Evolutionary conservation across 331 rosid genomes (phyloP).

Genomic region (Spiraea crenata): DNA sequence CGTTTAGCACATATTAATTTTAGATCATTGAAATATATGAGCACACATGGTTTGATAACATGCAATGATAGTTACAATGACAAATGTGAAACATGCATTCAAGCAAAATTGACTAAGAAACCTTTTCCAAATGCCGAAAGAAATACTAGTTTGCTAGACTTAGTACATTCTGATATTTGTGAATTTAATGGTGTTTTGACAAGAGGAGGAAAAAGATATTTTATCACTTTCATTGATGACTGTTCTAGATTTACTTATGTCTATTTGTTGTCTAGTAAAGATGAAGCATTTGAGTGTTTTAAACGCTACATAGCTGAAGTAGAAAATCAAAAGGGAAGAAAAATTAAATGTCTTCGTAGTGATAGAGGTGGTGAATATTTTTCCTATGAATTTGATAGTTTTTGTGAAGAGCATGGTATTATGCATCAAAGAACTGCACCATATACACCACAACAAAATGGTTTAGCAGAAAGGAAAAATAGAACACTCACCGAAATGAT

Average conservation of each 20-base stretch:
- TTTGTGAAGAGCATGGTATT: neutral
- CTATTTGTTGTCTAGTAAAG: neutral
- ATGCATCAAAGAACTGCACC: neutral
- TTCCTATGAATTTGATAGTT: neutral
- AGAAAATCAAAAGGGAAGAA: neutral
- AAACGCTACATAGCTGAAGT: neutral
- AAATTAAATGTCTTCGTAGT: neutral
- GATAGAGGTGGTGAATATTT: slow-evolving; percentile 6
- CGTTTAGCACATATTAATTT: too few relatives aligned
- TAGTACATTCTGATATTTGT: neutral
- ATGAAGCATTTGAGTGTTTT: neutral
- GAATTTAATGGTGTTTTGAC: slow-evolving; percentile 1
- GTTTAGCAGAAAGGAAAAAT: neutral
- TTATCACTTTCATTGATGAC: neutral
- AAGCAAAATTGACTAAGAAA: slow-evolving; percentile 10
- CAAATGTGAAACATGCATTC: slow-evolving; percentile 10
- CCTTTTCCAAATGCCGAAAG: neutral
- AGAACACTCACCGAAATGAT: neutral
- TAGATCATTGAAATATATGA: neutral
- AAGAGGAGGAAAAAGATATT: neutral
- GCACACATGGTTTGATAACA: neutral
- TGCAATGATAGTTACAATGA: neutral
- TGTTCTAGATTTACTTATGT: neutral
- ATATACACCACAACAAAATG: neutral
- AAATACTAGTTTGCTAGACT: neutral